Evolutionary conservation across 345 rosid species (phyloP).

Genomic region (Physaria fendleri): DNA sequence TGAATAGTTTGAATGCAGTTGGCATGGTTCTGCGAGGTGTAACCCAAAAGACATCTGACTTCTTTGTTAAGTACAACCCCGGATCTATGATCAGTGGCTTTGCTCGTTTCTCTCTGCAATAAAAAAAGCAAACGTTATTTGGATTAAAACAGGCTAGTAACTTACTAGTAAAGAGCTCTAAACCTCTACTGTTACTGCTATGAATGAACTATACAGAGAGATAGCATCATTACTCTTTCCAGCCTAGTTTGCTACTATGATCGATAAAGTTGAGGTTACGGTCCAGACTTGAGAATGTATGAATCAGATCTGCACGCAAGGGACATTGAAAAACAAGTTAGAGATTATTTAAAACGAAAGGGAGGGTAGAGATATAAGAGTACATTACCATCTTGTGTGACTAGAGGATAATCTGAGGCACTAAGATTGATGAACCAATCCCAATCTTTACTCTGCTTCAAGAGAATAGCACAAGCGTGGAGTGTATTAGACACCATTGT

Average conservation of each 20-base stretch:
- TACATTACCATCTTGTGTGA: constrained; percentile 57
- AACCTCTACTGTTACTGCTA: no score
- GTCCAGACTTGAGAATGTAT: constrained; percentile 47
- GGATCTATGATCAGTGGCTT: constrained; percentile 97
- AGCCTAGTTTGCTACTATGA: constrained; percentile 71
- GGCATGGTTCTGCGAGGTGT: constrained; percentile 74
- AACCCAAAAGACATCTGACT: constrained; percentile 76
- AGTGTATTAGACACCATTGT: constrained; percentile 66
- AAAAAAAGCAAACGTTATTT: constrained; percentile 1
- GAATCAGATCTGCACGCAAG: constrained; percentile 43
- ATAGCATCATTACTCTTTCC: constrained; percentile 72
- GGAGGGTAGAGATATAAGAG: background rate
- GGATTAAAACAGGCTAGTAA: no score
- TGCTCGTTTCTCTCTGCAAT: constrained; percentile 83
- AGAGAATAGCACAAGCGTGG: constrained; percentile 59
- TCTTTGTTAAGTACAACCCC: constrained; percentile 70
- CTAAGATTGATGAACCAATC: constrained; percentile 72
- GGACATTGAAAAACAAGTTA: background rate
- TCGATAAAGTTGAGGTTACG: constrained; percentile 62
- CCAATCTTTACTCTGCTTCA: constrained; percentile 50
- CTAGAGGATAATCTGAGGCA: constrained; percentile 58
- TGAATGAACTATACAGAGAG: no score
- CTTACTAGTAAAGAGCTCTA: no score
- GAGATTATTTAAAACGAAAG: background rate
- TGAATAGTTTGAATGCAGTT: constrained; percentile 78